phyloP scores from a whole-genome alignment of 768 basidiomycete genomes.

The Trametes sanguinea region DNA sequence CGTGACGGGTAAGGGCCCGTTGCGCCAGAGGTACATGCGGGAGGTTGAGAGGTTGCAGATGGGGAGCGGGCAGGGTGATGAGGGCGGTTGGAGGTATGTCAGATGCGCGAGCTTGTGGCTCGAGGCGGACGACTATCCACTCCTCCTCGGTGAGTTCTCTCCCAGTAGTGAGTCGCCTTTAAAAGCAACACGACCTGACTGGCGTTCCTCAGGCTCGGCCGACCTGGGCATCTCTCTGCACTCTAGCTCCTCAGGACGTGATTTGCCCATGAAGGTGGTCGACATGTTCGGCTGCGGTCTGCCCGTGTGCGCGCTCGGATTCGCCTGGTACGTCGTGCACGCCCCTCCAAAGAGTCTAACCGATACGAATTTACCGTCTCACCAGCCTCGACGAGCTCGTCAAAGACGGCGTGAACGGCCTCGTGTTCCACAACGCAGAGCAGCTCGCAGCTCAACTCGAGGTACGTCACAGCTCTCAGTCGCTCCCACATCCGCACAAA shows the following conservation, averaged over 20 bases:
- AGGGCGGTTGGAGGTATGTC: conserved; percentile 67
- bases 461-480: too few species aligned
- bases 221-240: conserved; percentile 93
- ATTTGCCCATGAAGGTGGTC: conserved; percentile 98
- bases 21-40: conserved; percentile 72
- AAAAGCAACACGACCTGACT: neutral
- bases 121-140: conserved; percentile 87
- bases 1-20: conserved; percentile 89
- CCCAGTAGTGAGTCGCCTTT: too few species aligned
- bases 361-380: neutral
- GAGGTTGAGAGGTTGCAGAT: conserved; percentile 60
- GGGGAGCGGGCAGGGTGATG: conserved; percentile 30
- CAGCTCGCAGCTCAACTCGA: conserved; percentile 75
- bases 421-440: conserved; percentile 65
- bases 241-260: conserved; percentile 84
- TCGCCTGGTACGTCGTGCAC: conserved; percentile 65
- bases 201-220: conserved; percentile 63
- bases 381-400: conserved; percentile 85
- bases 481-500: too few species aligned
- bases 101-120: conserved; percentile 85
- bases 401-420: conserved; percentile 79
- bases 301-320: conserved; percentile 89
- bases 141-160: conserved; percentile 62
- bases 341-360: neutral
- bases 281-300: conserved; percentile 99